These are phyloP conservation scores for Leccinum fibrillosum DNA, from an alignment of 768 basidiomycete species.

Conservation along the genomic window DNA sequence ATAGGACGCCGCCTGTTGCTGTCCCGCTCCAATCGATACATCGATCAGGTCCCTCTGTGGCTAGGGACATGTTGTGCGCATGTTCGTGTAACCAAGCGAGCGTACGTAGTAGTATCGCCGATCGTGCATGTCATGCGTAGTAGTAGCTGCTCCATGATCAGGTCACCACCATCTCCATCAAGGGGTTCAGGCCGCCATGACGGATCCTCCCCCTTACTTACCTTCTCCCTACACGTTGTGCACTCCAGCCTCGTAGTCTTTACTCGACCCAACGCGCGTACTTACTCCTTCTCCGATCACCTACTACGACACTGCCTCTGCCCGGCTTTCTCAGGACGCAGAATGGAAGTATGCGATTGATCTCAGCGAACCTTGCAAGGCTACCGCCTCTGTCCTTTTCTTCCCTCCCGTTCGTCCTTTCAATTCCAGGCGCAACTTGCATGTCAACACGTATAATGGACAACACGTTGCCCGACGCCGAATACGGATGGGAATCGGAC, in stretches of 20 bases:
- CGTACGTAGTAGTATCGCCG: background rate
- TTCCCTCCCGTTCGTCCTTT: background rate
- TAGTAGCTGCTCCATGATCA: background rate
- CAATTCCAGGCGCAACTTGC: background rate
- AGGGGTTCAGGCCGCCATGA: background rate
- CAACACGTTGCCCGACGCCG: conserved; percentile 9
- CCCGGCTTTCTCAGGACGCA: conserved; percentile 6
- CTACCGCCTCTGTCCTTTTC: background rate
- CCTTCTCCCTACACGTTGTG: conserved; percentile 14
- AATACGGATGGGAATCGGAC: conserved; percentile 3
- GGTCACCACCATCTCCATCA: background rate
- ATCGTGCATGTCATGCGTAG: background rate
- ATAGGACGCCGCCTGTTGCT: background rate
- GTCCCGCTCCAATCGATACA: background rate
- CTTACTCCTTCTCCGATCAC: background rate
- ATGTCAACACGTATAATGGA: background rate
- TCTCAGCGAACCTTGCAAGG: conserved; percentile 7
- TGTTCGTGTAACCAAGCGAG: background rate
- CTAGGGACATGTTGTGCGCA: background rate
- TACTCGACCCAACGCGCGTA: background rate
- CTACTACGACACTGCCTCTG: background rate
- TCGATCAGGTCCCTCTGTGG: background rate
- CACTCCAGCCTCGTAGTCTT: background rate
- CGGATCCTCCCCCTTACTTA: conserved; percentile 3
- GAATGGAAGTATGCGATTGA: conserved; percentile 12